Conservation (phyloP, 2,329 filamentous ascomycete genomes). For the Neopestalotiopsis sp. region DNA sequence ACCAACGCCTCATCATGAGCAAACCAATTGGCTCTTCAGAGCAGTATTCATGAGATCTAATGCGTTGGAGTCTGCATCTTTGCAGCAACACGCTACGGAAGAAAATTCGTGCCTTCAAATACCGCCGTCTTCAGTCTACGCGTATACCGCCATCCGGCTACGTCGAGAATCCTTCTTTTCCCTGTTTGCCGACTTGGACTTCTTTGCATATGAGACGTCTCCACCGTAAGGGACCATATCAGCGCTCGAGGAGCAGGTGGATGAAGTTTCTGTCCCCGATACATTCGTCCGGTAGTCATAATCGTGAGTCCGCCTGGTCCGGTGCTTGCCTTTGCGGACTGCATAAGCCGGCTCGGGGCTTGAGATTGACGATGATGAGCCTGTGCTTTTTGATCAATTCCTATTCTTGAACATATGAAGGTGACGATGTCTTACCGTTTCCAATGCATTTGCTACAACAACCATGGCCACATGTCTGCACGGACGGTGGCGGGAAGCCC, state of each 20-base stretch:
- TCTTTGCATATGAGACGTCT: constrained; percentile 31
- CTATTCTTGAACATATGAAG: neutral
- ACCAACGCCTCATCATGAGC: neutral
- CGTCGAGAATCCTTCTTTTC: constrained; percentile 37
- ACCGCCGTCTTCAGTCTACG: neutral
- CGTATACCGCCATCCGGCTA: constrained; percentile 22
- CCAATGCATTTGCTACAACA: constrained; percentile 56
- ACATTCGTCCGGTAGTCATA: constrained; percentile 27
- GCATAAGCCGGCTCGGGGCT: constrained; percentile 43
- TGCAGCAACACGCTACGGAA: neutral
- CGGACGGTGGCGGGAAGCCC: constrained; percentile 38
- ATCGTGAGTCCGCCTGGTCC: constrained; percentile 33
- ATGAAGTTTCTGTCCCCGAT: constrained; percentile 14
- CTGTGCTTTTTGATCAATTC: constrained; percentile 31
- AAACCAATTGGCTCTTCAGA: neutral
- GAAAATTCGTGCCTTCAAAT: neutral
- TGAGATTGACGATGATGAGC: constrained; percentile 34
- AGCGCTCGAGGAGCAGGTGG: constrained; percentile 24
- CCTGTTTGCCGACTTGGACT: constrained; percentile 29
- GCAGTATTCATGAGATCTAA: neutral
- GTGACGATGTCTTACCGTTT: constrained; percentile 38
- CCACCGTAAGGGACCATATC: constrained; percentile 26
- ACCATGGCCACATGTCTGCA: constrained; percentile 54
- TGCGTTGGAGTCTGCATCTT: neutral
- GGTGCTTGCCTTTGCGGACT: constrained; percentile 41